phyloP scores from a whole-genome alignment of 2,329 filamentous ascomycete genomes.

The Penicillium concentricum region DNA sequence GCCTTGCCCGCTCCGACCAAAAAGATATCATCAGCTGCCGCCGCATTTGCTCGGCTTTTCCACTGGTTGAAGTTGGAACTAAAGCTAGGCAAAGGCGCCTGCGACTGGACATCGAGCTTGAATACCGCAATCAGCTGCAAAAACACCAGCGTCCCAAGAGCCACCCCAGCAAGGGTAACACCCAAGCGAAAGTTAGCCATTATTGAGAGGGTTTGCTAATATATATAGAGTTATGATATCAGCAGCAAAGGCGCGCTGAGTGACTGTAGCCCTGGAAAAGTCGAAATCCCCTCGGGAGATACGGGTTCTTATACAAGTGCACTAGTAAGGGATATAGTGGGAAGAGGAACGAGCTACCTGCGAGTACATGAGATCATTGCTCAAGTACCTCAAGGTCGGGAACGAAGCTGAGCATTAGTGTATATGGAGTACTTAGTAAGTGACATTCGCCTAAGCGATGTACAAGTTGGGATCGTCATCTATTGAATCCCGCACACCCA shows the following conservation, averaged over 20 bases:
- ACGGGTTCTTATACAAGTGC: slow-evolving; percentile 4
- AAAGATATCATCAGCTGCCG: slow-evolving; percentile 49
- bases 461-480: slow-evolving; percentile 14
- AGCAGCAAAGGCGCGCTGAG: neutral
- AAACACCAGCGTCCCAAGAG: slow-evolving; percentile 30
- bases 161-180: slow-evolving; percentile 25
- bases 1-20: slow-evolving; percentile 68
- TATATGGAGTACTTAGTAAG: slow-evolving; percentile 4
- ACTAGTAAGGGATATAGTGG: neutral
- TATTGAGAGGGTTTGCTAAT: slow-evolving; percentile 1
- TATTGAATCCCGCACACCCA: slow-evolving; percentile 13
- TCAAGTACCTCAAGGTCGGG: neutral
- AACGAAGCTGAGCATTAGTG: slow-evolving; percentile 1
- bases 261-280: neutral
- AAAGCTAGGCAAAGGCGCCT: slow-evolving; percentile 16
- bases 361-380: slow-evolving; percentile 11
- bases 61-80: slow-evolving; percentile 22
- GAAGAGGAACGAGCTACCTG: neutral
- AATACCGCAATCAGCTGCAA: slow-evolving; percentile 32
- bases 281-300: slow-evolving; percentile 4
- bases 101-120: slow-evolving; percentile 16
- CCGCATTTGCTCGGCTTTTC: slow-evolving; percentile 23
- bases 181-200: slow-evolving; percentile 33
- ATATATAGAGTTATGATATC: slow-evolving; percentile 11
- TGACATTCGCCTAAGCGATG: slow-evolving; percentile 18